These are phyloP conservation scores for Podaxis sp. DNA, from an alignment of 768 basidiomycete genomes.

Conservation along the genomic window DNA sequence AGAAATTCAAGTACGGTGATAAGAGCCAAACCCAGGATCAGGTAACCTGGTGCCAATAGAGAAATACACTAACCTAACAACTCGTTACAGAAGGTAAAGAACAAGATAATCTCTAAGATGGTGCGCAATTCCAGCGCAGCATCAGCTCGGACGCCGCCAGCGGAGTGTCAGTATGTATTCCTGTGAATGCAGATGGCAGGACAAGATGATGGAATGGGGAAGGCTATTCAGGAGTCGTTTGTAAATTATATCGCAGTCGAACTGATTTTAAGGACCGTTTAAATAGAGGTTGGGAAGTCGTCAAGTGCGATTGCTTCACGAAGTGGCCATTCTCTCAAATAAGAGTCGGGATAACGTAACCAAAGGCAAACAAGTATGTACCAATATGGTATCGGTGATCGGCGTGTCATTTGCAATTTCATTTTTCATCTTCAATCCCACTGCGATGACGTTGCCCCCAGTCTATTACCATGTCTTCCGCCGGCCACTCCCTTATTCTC, in stretches of 20 bases:
- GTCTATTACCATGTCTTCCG: constrained; percentile 76
- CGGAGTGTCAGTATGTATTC: constrained; percentile 7
- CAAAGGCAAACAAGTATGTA: background rate
- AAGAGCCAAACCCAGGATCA: background rate
- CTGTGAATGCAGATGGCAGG: background rate
- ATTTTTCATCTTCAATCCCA: background rate
- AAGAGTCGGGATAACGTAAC: background rate
- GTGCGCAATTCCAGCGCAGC: background rate
- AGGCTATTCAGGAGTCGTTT: background rate
- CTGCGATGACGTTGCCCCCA: constrained; percentile 45
- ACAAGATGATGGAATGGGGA: background rate
- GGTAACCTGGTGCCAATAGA: background rate
- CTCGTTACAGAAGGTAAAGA: background rate
- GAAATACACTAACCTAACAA: background rate
- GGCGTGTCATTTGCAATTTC: background rate
- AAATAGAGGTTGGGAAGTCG: background rate
- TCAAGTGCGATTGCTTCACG: no score
- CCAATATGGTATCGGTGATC: background rate
- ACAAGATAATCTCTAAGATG: background rate
- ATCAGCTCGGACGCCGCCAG: constrained; percentile 4
- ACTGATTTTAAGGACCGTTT: background rate
- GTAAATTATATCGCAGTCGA: constrained; percentile 1
- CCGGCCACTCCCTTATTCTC: constrained; percentile 72
- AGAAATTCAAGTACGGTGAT: background rate
- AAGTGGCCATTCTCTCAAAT: no score